Percentiles rank a stretch among this genome's conserved stretches.
Conservation (phyloP, 2,329 filamentous ascomycete species). For the Xylaria hypoxylon region DNA sequence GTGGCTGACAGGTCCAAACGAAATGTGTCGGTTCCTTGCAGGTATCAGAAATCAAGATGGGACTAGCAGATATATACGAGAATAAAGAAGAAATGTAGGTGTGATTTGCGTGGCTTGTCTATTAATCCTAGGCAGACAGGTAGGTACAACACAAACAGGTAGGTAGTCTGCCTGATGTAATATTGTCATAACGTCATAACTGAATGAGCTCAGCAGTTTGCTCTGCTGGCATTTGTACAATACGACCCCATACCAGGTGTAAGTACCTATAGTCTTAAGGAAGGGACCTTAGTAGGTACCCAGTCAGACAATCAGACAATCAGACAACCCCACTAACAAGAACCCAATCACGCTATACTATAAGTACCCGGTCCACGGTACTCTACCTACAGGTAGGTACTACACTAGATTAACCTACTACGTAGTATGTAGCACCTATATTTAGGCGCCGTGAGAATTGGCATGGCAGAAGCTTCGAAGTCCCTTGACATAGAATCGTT, state of each 20-base stretch:
- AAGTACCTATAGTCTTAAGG: not conserved
- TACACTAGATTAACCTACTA: no score
- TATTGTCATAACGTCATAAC: conserved; percentile 29
- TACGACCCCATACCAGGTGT: conserved; percentile 1
- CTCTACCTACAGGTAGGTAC: no score
- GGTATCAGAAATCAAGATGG: not conserved
- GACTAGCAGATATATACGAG: conserved; percentile 3
- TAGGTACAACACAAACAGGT: no score
- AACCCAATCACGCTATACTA: not conserved
- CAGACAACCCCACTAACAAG: not conserved
- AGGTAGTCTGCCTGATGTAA: not conserved
- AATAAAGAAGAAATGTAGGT: not conserved
- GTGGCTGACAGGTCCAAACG: conserved; percentile 31
- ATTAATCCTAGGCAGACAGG: not conserved
- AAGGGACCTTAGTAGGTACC: no score
- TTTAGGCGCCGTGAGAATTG: no score
- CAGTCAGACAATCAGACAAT: no score
- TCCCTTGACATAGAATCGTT: no score
- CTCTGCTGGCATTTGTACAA: not conserved
- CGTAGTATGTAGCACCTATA: no score
- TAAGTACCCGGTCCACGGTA: not conserved
- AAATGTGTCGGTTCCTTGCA: conserved; percentile 13
- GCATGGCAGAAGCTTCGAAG: no score
- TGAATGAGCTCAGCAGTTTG: conserved; percentile 9
- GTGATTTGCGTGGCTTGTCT: not conserved